Conservation (phyloP, 2,329 filamentous ascomycete species). For the Fusarium sp. region DNA sequence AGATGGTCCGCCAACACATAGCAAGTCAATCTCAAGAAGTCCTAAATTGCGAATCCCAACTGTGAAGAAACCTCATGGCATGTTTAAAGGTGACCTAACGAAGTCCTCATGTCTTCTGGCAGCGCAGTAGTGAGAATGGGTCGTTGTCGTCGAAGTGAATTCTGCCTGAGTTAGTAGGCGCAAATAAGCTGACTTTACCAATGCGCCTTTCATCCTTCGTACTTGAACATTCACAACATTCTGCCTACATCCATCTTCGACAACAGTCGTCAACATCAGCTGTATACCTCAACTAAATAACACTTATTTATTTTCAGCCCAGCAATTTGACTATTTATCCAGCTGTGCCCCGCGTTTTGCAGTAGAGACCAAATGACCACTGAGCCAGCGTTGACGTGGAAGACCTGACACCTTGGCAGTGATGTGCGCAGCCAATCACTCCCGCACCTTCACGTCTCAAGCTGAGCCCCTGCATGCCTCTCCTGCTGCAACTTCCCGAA, state of each 20-base stretch:
- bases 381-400: slow-evolving; percentile 14
- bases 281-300: not conserved
- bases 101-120: not conserved
- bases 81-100: not conserved
- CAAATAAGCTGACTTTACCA: slow-evolving; percentile 2
- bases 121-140: too few species aligned
- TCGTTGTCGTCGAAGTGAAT: not conserved
- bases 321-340: not conserved
- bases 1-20: not conserved
- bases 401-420: slow-evolving; percentile 29
- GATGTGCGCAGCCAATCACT: slow-evolving; percentile 24
- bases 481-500: slow-evolving; percentile 10
- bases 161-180: not conserved
- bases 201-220: not conserved
- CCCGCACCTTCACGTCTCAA: slow-evolving; percentile 3
- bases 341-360: not conserved
- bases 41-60: not conserved
- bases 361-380: slow-evolving; percentile 1
- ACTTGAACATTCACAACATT: not conserved
- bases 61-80: rapidly evolving
- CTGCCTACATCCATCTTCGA: not conserved
- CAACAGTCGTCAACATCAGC: not conserved
- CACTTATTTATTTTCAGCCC: not conserved
- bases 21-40: not conserved
- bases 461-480: slow-evolving; percentile 36